Conservation (phyloP, 1,139 yeast species). For the Kodamaea plutei region DNA sequence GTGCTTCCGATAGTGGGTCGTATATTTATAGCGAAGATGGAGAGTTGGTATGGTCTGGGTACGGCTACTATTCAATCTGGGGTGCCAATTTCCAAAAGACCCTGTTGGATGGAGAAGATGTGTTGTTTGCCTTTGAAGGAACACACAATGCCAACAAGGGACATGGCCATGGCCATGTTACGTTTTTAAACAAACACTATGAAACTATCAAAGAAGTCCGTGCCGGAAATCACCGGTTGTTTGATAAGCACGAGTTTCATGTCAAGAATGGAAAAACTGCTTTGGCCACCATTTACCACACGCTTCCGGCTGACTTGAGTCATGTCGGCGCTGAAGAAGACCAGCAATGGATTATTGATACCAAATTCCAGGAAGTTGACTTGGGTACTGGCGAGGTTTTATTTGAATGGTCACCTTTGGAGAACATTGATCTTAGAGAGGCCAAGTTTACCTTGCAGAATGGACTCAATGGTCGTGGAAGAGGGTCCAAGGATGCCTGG, state of each 20-base stretch:
- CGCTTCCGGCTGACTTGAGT: slow-evolving; percentile 24
- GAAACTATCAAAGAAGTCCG: slow-evolving; percentile 25
- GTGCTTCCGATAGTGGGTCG: slow-evolving; percentile 19
- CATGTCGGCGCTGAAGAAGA: slow-evolving; percentile 19
- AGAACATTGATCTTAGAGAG: slow-evolving; percentile 31
- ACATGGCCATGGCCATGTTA: slow-evolving; percentile 36
- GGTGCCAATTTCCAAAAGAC: slow-evolving; percentile 31
- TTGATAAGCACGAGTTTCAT: slow-evolving; percentile 34
- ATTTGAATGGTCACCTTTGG: slow-evolving; percentile 37
- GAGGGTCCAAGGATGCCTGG: slow-evolving; percentile 34
- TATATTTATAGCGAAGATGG: slow-evolving; percentile 29
- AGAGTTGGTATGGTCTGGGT: slow-evolving; percentile 35
- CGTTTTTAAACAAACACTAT: slow-evolving; percentile 24
- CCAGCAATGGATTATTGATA: slow-evolving; percentile 32
- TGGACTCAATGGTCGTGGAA: slow-evolving; percentile 30
- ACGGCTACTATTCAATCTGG: slow-evolving; percentile 27
- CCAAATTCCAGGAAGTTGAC: slow-evolving; percentile 33
- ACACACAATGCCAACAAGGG: slow-evolving; percentile 29
- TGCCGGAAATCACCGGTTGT: slow-evolving; percentile 28
- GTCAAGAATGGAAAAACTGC: slow-evolving; percentile 25
- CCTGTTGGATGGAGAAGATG: slow-evolving; percentile 20
- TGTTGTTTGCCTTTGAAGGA: slow-evolving; percentile 31
- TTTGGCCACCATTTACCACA: slow-evolving; percentile 28
- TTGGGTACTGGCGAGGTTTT: slow-evolving; percentile 31
- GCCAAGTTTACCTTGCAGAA: slow-evolving; percentile 23